A percentile compares a stretch with the other conserved stretches of the same genome.
These are phyloP conservation scores for Citrullus amarus DNA, from an alignment of 306 rosid species.

Conservation along the genomic window DNA sequence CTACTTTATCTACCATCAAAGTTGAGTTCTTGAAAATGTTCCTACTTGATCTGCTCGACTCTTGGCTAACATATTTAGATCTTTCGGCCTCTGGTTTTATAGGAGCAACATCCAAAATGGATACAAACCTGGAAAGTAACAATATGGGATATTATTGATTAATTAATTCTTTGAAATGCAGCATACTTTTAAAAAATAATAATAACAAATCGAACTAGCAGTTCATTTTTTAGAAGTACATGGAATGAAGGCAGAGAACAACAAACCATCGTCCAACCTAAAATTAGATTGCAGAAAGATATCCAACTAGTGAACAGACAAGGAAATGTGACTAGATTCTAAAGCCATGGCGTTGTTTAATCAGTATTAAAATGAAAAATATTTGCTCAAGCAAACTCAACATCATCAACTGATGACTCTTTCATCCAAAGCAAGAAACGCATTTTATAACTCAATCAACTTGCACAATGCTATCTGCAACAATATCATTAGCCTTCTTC, in stretches of 20 bases:
- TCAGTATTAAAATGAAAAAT: not conserved
- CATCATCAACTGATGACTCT: not conserved
- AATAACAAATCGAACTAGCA: not conserved
- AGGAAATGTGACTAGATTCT: not conserved
- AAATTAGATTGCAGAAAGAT: not conserved
- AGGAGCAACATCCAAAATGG: constrained; percentile 84
- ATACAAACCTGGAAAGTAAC: constrained; percentile 61
- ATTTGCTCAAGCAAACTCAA: not conserved
- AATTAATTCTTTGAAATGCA: not conserved
- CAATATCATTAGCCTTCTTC: not conserved
- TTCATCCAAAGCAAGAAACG: not conserved
- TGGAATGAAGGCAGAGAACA: not conserved
- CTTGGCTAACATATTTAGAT: constrained; percentile 25
- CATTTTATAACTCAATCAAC: not conserved
- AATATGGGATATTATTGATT: not conserved
- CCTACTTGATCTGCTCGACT: constrained; percentile 31
- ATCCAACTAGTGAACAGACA: not conserved
- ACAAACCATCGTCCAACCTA: not conserved
- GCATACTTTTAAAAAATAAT: not conserved
- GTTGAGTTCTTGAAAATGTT: constrained; percentile 57
- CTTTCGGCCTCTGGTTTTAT: constrained; percentile 57
- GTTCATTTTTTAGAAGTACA: not conserved
- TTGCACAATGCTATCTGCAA: not conserved
- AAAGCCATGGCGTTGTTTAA: not conserved
- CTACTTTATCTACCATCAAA: constrained; percentile 61